phyloP scores from a whole-genome alignment of 1,139 yeast species.

The Torulaspora globosa region DNA sequence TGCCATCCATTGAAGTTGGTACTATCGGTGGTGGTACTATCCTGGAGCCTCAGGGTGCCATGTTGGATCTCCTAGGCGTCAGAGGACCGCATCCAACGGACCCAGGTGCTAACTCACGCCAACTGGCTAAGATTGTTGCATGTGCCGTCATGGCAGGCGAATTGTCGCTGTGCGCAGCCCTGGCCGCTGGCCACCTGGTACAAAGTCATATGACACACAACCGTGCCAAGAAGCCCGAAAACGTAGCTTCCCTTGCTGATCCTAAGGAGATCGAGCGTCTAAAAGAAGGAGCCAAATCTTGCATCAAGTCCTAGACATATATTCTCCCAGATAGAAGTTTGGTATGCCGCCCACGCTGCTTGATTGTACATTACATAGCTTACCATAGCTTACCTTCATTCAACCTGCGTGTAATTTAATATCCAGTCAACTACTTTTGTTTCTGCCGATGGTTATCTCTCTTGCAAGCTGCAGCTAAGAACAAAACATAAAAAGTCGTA shows the following conservation, averaged over 20 bases:
- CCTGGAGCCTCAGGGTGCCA: slow-evolving; percentile 93
- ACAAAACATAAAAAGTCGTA: slow-evolving; percentile 2
- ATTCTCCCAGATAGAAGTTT: not conserved
- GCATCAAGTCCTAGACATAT: slow-evolving; percentile 50
- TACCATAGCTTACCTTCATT: slow-evolving; percentile 4
- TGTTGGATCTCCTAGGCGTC: slow-evolving; percentile 91
- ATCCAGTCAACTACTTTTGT: not conserved
- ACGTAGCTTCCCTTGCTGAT: slow-evolving; percentile 29
- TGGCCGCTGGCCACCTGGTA: slow-evolving; percentile 97
- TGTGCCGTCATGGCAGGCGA: slow-evolving; percentile 96
- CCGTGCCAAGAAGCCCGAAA: slow-evolving; percentile 45
- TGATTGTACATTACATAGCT: slow-evolving; percentile 5
- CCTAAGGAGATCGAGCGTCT: slow-evolving; percentile 51
- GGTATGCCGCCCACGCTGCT: not conserved
- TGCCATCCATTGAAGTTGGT: slow-evolving; percentile 99
- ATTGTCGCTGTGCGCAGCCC: slow-evolving; percentile 63
- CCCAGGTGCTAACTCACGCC: slow-evolving; percentile 95
- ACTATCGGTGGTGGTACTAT: slow-evolving; percentile 99
- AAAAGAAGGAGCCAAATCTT: slow-evolving; percentile 65
- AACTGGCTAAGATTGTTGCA: slow-evolving; percentile 91
- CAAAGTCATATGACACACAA: slow-evolving; percentile 97
- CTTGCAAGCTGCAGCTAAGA: not conserved
- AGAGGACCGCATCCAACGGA: slow-evolving; percentile 91
- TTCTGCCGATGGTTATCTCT: not conserved
- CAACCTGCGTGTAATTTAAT: slow-evolving; percentile 4